Evolutionary conservation across 106 monocot genomes (phyloP), one percentile per base, ranked within the genome.

Genomic region (Acorus gramineus): DNA sequence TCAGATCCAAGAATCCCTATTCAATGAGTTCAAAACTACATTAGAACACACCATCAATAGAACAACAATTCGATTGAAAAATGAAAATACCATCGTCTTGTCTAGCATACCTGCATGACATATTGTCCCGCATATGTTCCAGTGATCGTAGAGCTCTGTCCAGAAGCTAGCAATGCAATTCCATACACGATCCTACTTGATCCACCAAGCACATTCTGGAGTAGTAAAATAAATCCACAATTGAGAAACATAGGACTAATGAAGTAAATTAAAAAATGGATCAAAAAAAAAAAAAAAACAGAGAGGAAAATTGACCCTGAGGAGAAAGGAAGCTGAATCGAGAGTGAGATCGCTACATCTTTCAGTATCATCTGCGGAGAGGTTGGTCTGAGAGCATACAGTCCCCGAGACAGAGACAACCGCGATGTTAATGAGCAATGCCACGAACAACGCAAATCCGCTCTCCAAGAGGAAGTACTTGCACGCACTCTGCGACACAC

Each of bases 91-190:
- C 28, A 28, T 28, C 28, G 1, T 28, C 28, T 28, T 28, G 28
- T 1, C 28, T 28, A 28, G 28, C 28, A 28, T 28, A 89, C 92
- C 87, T 92, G 87, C 92, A 92, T 92, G 47, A 92, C 68, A 55
- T 73, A 92, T 62, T 92, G 92, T 3, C 92, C 92, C 0, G 92
- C 87, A 47, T 92, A 92, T 42, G 92, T 92, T 2, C 92, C 92
- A 5, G 92, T 85, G 42, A 92, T 92, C 11, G 84, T 82, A 5
- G 92, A 92, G 76, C 87, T 87, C 53, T 84, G 87, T 45, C 92
- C 92, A 4, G 92, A 87, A 8, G 92, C 92, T 51, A 92, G 77
- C 55, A 92, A 68, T 11, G 92, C 74, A 4, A 87, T 76, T 49
- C 77, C 92, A 63, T 92, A 92, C 0, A 92, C 67, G 2, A 14